These are phyloP conservation scores for Metschnikowia kofuensis DNA, from an alignment of 805 yeast species.

Conservation along the genomic window DNA sequence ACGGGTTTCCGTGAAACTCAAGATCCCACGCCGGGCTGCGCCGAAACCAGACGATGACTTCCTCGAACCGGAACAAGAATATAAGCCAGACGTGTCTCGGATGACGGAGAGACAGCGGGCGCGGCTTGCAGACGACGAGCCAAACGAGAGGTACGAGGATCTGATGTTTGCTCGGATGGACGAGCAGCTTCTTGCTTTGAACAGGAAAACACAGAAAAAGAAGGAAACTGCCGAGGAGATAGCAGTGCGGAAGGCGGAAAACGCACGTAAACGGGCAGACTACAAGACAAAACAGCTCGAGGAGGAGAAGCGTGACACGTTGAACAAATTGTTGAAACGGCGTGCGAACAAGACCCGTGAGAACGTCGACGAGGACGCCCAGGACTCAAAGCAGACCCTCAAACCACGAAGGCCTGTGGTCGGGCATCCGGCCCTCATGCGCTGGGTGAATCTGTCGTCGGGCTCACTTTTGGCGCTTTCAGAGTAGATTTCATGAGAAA, in stretches of 20 bases:
- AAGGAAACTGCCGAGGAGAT: conserved; percentile 80
- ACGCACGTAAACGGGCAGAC: conserved; percentile 84
- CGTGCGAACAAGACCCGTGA: conserved; percentile 72
- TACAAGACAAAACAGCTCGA: conserved; percentile 78
- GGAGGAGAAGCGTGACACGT: conserved; percentile 89
- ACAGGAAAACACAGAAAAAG: conserved; percentile 46
- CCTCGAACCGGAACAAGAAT: conserved; percentile 44
- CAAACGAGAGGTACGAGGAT: conserved; percentile 15
- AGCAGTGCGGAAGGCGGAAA: conserved; percentile 78
- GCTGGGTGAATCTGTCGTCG: conserved; percentile 34
- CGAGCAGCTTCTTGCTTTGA: conserved; percentile 19
- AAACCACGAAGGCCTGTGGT: conserved; percentile 43
- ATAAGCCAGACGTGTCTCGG: conserved; percentile 45
- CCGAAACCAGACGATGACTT: conserved; percentile 15
- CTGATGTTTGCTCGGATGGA: conserved; percentile 30
- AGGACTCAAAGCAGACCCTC: conserved; percentile 17
- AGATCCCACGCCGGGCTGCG: conserved; percentile 13
- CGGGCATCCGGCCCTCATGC: conserved; percentile 44
- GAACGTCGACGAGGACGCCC: conserved; percentile 27
- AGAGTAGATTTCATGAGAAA: background rate
- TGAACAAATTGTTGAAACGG: conserved; percentile 79
- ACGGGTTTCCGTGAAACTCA: conserved; percentile 14
- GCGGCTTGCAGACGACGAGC: conserved; percentile 36
- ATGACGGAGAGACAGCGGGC: conserved; percentile 60
- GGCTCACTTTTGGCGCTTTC: conserved; percentile 10